Evolutionary conservation across 768 basidiomycete species (phyloP).

Genomic region (Kwoniella sp.): DNA sequence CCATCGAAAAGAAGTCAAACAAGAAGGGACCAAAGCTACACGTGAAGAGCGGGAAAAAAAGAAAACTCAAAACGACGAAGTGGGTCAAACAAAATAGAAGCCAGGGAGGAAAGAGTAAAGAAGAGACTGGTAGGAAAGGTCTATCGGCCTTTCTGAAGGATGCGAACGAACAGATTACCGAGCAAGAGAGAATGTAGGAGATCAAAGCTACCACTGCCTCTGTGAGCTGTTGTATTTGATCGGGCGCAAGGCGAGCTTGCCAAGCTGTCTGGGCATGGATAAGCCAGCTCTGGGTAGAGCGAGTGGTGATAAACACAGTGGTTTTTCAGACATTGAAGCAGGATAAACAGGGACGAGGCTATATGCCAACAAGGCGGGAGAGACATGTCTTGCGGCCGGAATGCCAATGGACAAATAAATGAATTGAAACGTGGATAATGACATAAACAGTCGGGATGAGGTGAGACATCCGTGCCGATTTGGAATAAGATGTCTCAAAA

Average conservation of each 20-base stretch:
- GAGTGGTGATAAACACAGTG: too few relatives aligned
- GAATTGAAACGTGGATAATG: not conserved
- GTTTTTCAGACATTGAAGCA: too few relatives aligned
- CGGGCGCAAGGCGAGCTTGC: too few relatives aligned
- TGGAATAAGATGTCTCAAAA: not conserved
- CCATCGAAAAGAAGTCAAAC: not conserved
- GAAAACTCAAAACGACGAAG: too few relatives aligned
- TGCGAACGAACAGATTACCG: too few relatives aligned
- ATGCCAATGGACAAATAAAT: constrained; percentile 8
- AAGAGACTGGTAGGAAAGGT: too few relatives aligned
- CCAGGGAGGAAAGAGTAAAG: not conserved
- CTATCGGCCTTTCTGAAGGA: too few relatives aligned
- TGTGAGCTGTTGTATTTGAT: too few relatives aligned
- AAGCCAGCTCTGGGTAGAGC: too few relatives aligned
- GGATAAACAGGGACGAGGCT: constrained; percentile 1
- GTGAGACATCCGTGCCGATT: constrained; percentile 17
- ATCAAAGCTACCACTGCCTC: too few relatives aligned
- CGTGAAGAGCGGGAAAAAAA: constrained; percentile 5
- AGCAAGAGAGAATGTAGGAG: too few relatives aligned
- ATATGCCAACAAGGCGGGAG: not conserved
- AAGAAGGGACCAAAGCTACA: not conserved
- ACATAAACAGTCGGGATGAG: not conserved
- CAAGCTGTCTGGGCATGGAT: too few relatives aligned
- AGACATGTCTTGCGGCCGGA: constrained; percentile 22
- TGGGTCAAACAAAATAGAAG: not conserved